These are phyloP conservation scores for Aspergillus haitiensis DNA, from an alignment of 495 filamentous ascomycete species.

Conservation along the genomic window DNA sequence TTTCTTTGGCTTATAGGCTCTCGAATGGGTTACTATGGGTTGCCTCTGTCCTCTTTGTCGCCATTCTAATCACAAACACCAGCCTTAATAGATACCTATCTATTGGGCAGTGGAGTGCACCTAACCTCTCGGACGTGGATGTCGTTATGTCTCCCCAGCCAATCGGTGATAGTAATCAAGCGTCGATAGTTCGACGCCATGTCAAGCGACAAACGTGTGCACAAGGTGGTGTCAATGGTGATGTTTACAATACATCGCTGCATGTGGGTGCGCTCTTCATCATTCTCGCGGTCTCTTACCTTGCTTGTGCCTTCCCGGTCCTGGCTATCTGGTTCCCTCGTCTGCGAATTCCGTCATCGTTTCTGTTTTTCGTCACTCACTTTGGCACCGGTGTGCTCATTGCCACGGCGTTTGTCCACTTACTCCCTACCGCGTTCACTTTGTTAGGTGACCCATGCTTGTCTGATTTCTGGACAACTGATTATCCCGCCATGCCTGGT, in stretches of 20 bases:
- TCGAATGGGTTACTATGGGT: constrained; percentile 32
- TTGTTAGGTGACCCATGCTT: constrained; percentile 73
- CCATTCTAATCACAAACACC: constrained; percentile 28
- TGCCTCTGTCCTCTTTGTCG: constrained; percentile 30
- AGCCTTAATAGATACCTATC: constrained; percentile 18
- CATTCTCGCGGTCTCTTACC: constrained; percentile 61
- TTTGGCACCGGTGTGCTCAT: constrained; percentile 83
- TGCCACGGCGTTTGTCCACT: constrained; percentile 80
- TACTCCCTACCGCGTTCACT: constrained; percentile 72
- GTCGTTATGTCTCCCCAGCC: not conserved
- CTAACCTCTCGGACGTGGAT: not conserved
- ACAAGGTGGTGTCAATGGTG: constrained; percentile 27
- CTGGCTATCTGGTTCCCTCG: constrained; percentile 39
- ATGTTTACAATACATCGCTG: constrained; percentile 55
- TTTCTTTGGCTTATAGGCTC: constrained; percentile 18
- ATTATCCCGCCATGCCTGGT: constrained; percentile 69
- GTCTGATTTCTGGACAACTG: constrained; percentile 62
- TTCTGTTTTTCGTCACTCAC: constrained; percentile 68
- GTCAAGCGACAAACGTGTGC: constrained; percentile 30
- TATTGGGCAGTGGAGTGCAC: not conserved
- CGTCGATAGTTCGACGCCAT: constrained; percentile 1
- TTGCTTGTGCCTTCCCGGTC: constrained; percentile 47
- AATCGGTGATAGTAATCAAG: not conserved
- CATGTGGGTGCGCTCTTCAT: constrained; percentile 70
- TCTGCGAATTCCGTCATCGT: constrained; percentile 35